A percentile compares a stretch with the other conserved stretches of the same genome.
phyloP scores from a whole-genome alignment of 768 basidiomycete genomes.

The Lyophyllum shimeji region DNA sequence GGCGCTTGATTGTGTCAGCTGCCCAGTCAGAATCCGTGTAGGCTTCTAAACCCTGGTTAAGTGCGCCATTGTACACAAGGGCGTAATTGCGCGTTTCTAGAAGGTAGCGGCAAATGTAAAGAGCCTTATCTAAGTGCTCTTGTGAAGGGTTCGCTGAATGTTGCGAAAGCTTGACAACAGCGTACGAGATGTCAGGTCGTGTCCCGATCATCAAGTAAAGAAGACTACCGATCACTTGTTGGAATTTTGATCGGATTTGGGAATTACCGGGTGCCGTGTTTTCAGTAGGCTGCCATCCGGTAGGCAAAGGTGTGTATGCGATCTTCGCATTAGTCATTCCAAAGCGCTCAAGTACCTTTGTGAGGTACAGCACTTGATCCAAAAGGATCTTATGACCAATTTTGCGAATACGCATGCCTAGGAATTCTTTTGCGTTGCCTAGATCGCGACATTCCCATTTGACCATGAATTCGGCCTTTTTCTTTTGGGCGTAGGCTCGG shows the following conservation, averaged over 20 bases:
- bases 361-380: conserved; percentile 18
- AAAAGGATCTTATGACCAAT: conserved; percentile 3
- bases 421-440: too few species aligned
- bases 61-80: not conserved
- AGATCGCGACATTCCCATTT: conserved; percentile 23
- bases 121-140: conserved; percentile 28
- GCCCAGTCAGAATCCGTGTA: not conserved
- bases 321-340: conserved; percentile 8
- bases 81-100: not conserved
- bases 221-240: conserved; percentile 19
- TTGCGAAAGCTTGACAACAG: conserved; percentile 27
- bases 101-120: conserved; percentile 32
- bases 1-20: not conserved
- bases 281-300: not conserved
- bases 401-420: too few species aligned
- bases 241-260: conserved; percentile 3
- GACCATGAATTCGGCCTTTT: conserved; percentile 16
- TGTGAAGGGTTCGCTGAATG: conserved; percentile 27
- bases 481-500: not conserved
- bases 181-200: conserved; percentile 32
- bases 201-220: conserved; percentile 31
- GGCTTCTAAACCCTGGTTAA: not conserved
- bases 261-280: not conserved
- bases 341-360: conserved; percentile 4
- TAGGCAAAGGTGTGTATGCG: not conserved